Conservation (phyloP, 352 stramenopile species). For the Pseudoperonospora humuli region DNA sequence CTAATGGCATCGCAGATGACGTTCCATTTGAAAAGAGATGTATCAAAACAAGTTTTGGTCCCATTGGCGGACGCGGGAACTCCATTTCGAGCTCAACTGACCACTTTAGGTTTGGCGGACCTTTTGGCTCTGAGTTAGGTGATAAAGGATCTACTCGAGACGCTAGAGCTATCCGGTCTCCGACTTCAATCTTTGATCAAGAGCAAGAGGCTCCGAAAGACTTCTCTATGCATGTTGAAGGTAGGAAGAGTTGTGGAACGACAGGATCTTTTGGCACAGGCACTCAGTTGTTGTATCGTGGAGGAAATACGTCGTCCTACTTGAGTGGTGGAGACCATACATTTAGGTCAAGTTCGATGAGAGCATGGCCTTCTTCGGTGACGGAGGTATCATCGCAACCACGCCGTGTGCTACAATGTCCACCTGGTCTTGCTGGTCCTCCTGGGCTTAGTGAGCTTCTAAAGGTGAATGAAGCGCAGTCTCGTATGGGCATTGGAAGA, state of each 20-base stretch:
- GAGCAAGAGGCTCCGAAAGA: constrained; percentile 12
- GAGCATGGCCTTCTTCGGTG: constrained; percentile 4
- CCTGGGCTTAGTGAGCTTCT: constrained; percentile 15
- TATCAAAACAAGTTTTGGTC: constrained; percentile 35
- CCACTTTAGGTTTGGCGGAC: constrained; percentile 32
- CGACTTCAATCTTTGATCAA: constrained; percentile 25
- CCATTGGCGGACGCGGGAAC: constrained; percentile 28
- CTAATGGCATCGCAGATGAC: constrained; percentile 78
- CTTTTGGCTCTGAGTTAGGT: constrained; percentile 12
- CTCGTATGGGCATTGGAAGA: constrained; percentile 2
- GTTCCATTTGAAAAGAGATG: constrained; percentile 6
- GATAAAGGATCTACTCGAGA: constrained; percentile 15
- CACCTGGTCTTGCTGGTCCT: constrained; percentile 34
- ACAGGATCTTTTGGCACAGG: constrained; percentile 1
- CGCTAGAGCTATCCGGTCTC: constrained; percentile 20
- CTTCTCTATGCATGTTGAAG: constrained; percentile 16
- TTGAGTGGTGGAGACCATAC: constrained; percentile 7
- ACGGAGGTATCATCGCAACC: constrained; percentile 16
- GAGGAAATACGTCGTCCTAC: constrained; percentile 9
- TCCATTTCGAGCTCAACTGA: constrained; percentile 5
- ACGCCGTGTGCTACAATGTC: constrained; percentile 35
- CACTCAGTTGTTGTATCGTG: constrained; percentile 13
- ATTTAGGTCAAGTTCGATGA: constrained; percentile 5
- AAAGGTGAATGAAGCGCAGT: constrained; percentile 6
- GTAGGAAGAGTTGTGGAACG: neutral